Conservation (phyloP, 495 filamentous ascomycete genomes). For the Lophium mytilinum region DNA sequence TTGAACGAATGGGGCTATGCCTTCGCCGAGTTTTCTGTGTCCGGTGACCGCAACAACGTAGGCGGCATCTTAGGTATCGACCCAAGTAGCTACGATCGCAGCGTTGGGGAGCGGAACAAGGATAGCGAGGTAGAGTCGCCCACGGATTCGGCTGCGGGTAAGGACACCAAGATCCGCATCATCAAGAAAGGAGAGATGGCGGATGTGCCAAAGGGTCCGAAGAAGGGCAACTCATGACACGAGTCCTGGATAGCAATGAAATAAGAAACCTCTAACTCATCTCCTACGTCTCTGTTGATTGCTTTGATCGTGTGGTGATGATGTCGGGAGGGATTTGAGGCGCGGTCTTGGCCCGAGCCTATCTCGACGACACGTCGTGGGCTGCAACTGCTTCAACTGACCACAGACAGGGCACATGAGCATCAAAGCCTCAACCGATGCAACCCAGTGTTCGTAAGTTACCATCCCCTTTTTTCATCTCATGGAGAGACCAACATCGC, state of each 20-base stretch:
- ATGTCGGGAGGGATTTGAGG: too few species aligned
- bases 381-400: too few species aligned
- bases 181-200: conserved; percentile 25
- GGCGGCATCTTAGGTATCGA: conserved; percentile 94
- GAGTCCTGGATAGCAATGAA: conserved; percentile 10
- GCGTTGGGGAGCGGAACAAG: conserved; percentile 35
- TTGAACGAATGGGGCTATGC: conserved; percentile 93
- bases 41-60: conserved; percentile 81
- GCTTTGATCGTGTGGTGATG: neutral
- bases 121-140: conserved; percentile 36
- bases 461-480: too few species aligned
- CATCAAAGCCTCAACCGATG: too few species aligned
- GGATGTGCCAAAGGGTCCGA: conserved; percentile 23
- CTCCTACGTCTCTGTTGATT: neutral
- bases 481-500: too few species aligned
- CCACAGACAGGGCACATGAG: too few species aligned
- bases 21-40: conserved; percentile 92
- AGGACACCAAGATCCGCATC: conserved; percentile 41
- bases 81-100: conserved; percentile 69
- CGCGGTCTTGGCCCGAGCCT: too few species aligned
- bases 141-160: conserved; percentile 35
- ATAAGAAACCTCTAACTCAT: conserved; percentile 5
- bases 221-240: conserved; percentile 8
- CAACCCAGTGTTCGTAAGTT: too few species aligned
- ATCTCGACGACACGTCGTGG: too few species aligned